Conservation (phyloP, 805 yeast genomes). For the Candida stauntonica region DNA sequence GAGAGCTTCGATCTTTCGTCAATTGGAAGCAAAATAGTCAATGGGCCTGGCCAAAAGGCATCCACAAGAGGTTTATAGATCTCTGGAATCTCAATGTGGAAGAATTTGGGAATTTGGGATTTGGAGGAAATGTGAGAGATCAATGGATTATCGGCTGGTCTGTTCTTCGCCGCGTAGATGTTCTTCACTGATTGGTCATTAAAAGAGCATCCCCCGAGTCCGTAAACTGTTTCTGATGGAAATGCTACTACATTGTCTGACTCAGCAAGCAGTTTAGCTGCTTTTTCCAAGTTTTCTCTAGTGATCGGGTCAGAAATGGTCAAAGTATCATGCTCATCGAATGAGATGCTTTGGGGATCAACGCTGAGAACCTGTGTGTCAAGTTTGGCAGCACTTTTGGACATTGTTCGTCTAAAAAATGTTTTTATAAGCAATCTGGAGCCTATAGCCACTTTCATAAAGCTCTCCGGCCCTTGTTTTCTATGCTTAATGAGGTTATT, state of each 20-base stretch:
- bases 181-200: conserved; percentile 66
- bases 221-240: conserved; percentile 97
- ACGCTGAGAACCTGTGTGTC: conserved; percentile 21
- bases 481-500: too few relatives aligned
- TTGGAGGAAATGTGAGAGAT: conserved; percentile 84
- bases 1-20: conserved; percentile 53
- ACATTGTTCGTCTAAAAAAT: neutral
- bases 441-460: neutral
- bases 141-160: conserved; percentile 94
- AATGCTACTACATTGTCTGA: conserved; percentile 73
- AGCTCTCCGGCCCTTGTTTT: neutral
- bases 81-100: conserved; percentile 57
- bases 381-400: neutral
- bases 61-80: conserved; percentile 61
- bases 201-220: conserved; percentile 85
- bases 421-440: neutral
- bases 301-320: conserved; percentile 51
- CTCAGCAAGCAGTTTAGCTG: conserved; percentile 50
- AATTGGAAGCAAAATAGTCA: conserved; percentile 75
- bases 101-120: conserved; percentile 59
- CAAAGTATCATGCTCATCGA: conserved; percentile 29
- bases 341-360: conserved; percentile 19
- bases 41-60: conserved; percentile 94
- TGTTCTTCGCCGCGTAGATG: conserved; percentile 83
- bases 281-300: conserved; percentile 44